These are phyloP conservation scores for Cyclospora cayetanensis DNA, from an alignment of 169 alveolate species.

Conservation along the genomic window DNA sequence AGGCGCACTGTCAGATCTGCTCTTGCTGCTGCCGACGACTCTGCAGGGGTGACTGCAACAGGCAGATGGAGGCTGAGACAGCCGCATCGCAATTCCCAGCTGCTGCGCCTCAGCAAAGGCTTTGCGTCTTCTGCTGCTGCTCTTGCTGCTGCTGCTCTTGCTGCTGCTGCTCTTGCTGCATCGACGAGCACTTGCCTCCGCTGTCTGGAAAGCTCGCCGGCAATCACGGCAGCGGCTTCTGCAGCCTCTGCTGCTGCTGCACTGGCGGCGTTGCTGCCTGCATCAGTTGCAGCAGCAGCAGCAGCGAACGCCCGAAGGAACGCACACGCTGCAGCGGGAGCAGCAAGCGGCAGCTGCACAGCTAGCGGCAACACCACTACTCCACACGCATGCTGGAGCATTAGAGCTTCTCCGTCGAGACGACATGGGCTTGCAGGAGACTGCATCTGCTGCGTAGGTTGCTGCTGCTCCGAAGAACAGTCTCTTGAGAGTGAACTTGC, in stretches of 20 bases:
- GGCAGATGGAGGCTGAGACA: neutral
- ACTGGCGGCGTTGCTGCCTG: neutral
- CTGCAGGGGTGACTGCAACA: conserved; percentile 9
- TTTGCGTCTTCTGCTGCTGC: neutral
- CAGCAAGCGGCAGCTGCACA: conserved; percentile 34
- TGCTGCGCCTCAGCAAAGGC: conserved; percentile 55
- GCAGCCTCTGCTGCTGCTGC: conserved; percentile 27
- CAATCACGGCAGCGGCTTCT: neutral
- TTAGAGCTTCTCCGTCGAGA: conserved; percentile 5
- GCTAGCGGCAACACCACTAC: conserved; percentile 31
- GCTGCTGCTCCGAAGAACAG: too few relatives aligned
- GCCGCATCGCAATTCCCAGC: conserved; percentile 55
- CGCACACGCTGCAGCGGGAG: neutral
- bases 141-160: conserved; percentile 21
- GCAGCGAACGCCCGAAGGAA: conserved; percentile 4
- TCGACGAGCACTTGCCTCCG: neutral
- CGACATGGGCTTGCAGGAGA: neutral
- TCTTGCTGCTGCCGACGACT: conserved; percentile 7
- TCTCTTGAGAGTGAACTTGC: too few relatives aligned
- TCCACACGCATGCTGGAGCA: conserved; percentile 34
- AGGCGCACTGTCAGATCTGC: neutral
- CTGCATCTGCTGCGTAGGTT: conserved; percentile 17
- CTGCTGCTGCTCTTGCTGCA: neutral
- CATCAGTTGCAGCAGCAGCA: neutral
- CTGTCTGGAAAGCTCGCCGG: conserved; percentile 9